Evolutionary conservation across 345 rosid species (phyloP).

Genomic region (Geranium brycei): DNA sequence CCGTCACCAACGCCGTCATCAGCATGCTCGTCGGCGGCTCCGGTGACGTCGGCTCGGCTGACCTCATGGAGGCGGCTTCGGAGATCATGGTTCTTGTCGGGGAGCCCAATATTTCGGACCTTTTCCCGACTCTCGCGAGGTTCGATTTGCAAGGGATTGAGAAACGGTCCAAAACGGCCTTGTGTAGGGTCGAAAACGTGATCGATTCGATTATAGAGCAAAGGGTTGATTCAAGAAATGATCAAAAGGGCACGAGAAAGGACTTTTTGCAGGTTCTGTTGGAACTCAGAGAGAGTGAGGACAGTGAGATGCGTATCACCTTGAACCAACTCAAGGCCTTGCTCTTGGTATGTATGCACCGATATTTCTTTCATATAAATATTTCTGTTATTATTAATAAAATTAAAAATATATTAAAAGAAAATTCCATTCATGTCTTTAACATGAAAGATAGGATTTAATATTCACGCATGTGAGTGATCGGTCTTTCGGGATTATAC

Average conservation of each 20-base stretch:
- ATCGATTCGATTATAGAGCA: conserved; percentile 4
- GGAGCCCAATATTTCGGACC: conserved; percentile 17
- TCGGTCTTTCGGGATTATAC: no score
- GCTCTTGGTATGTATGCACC: conserved; percentile 11
- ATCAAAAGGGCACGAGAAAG: conserved; percentile 1
- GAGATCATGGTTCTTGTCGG: conserved; percentile 6
- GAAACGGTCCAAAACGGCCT: conserved; percentile 4
- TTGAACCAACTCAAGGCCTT: conserved; percentile 9
- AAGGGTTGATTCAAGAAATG: not conserved
- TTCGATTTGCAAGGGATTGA: conserved; percentile 20
- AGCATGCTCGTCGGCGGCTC: conserved; percentile 10
- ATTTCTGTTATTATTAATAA: no score
- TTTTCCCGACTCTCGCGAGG: conserved; percentile 15
- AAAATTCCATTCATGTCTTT: no score
- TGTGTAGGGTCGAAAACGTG: not conserved
- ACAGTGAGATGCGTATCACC: conserved; percentile 7
- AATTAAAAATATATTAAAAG: no score
- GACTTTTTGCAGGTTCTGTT: conserved; percentile 13
- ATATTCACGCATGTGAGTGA: no score
- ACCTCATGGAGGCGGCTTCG: conserved; percentile 2
- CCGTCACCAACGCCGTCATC: conserved; percentile 4
- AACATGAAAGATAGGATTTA: no score
- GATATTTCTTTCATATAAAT: no score
- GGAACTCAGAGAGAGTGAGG: conserved; percentile 18
- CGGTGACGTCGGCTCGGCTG: not conserved